These are phyloP conservation scores for Thraustotheca clavata DNA, from an alignment of 352 stramenopile genomes.

Conservation along the genomic window DNA sequence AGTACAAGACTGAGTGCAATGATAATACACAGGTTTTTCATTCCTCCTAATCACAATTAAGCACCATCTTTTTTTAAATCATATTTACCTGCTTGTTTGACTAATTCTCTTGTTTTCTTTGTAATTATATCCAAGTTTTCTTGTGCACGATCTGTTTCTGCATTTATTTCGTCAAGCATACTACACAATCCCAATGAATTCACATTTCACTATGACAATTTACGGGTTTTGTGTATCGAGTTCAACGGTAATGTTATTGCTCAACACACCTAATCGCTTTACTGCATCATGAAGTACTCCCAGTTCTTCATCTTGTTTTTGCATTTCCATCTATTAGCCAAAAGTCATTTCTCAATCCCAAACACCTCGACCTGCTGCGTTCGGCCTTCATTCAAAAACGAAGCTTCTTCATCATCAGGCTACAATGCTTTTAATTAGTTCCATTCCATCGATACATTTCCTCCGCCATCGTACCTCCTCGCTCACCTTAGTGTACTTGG, in stretches of 20 bases:
- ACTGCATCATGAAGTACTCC: conserved; percentile 69
- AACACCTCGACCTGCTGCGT: conserved; percentile 2
- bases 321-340: conserved; percentile 37
- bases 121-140: conserved; percentile 62
- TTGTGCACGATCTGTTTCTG: conserved; percentile 75
- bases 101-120: conserved; percentile 81
- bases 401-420: conserved; percentile 21
- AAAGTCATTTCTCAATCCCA: neutral
- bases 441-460: neutral
- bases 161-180: conserved; percentile 77
- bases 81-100: conserved; percentile 57
- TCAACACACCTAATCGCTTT: conserved; percentile 77
- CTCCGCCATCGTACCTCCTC: conserved; percentile 17
- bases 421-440: conserved; percentile 1
- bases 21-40: conserved; percentile 84
- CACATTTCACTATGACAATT: neutral
- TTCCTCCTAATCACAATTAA: conserved; percentile 33
- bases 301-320: conserved; percentile 79
- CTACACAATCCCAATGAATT: conserved; percentile 24
- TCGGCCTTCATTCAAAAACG: conserved; percentile 17
- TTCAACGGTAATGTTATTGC: conserved; percentile 73
- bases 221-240: conserved; percentile 75
- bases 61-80: neutral
- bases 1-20: conserved; percentile 78
- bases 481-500: conserved; percentile 22